These are phyloP conservation scores for Zoysia matrella DNA, from an alignment of 202 grass and related monocot genomes.

Conservation along the genomic window DNA sequence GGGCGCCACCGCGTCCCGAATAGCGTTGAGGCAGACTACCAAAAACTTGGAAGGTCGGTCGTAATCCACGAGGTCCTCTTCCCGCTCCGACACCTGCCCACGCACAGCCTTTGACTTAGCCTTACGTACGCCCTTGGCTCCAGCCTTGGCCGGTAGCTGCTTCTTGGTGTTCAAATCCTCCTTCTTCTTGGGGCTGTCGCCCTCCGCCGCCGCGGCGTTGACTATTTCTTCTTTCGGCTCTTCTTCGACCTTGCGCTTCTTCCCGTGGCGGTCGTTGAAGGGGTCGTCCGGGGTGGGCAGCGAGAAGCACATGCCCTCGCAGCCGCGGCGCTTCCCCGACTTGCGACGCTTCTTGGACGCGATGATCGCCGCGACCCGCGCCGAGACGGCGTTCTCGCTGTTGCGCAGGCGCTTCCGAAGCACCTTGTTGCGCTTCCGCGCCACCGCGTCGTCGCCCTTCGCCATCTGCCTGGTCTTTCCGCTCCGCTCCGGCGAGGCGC, in stretches of 20 bases:
- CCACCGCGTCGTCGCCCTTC: too few species aligned
- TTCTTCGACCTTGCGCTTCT: conserved; percentile 54
- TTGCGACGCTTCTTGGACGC: conserved; percentile 83
- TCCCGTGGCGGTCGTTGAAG: conserved; percentile 80
- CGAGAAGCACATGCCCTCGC: conserved; percentile 96
- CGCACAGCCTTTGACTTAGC: conserved; percentile 21
- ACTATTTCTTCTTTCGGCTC: conserved; percentile 1
- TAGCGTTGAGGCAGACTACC: conserved; percentile 85
- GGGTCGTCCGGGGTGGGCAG: conserved; percentile 74
- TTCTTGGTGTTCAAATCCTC: conserved; percentile 43
- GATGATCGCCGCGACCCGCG: conserved; percentile 83
- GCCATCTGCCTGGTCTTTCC: too few species aligned
- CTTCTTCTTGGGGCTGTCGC: conserved; percentile 42
- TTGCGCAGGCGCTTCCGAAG: conserved; percentile 72
- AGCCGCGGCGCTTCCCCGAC: conserved; percentile 71
- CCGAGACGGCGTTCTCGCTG: conserved; percentile 74
- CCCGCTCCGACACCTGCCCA: conserved; percentile 4
- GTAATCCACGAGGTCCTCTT: conserved; percentile 38
- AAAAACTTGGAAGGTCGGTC: conserved; percentile 82
- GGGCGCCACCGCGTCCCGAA: conserved; percentile 48
- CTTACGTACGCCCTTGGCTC: conserved; percentile 21
- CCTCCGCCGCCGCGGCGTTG: conserved; percentile 30
- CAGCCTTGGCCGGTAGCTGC: conserved; percentile 14
- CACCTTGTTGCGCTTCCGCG: neutral
- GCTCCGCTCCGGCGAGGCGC: too few species aligned